Evolutionary conservation across 1,284 basidiomycete species (phyloP).

Genomic region (Boletellus deceptivus): DNA sequence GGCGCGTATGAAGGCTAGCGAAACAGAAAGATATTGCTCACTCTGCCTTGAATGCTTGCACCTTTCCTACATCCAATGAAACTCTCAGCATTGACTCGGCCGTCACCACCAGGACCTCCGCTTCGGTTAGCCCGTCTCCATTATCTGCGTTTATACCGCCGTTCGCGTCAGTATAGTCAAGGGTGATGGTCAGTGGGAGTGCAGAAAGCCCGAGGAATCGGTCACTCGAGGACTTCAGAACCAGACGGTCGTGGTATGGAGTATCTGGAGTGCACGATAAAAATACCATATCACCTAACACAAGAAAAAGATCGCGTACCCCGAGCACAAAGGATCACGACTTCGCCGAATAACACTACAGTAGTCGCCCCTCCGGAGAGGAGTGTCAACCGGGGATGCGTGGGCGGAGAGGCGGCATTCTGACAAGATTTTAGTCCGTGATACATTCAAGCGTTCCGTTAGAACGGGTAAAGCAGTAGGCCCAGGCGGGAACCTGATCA

Average conservation of each 20-base stretch:
- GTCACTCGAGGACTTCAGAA: conserved; percentile 64
- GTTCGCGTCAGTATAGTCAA: conserved; percentile 25
- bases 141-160: conserved; percentile 8
- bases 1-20: conserved; percentile 39
- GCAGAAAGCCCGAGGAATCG: conserved; percentile 70
- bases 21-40: conserved; percentile 33
- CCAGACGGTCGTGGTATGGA: conserved; percentile 67
- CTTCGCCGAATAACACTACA: conserved; percentile 72
- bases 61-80: conserved; percentile 57
- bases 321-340: conserved; percentile 67
- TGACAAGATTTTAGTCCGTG: conserved; percentile 26
- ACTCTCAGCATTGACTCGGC: conserved; percentile 68
- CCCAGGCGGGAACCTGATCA: not conserved
- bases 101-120: conserved; percentile 59
- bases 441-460: not conserved
- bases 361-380: conserved; percentile 55
- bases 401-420: conserved; percentile 66
- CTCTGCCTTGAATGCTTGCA: conserved; percentile 58
- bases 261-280: conserved; percentile 46
- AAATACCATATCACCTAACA: not conserved
- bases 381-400: conserved; percentile 65
- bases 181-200: conserved; percentile 27
- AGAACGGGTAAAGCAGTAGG: not conserved
- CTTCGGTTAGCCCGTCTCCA: conserved; percentile 37
- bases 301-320: conserved; percentile 37